Evolutionary conservation across 2,329 filamentous ascomycete genomes (phyloP), one percentile per base, ranked within the genome.

Genomic region (Dryadomyces quercivorus): DNA sequence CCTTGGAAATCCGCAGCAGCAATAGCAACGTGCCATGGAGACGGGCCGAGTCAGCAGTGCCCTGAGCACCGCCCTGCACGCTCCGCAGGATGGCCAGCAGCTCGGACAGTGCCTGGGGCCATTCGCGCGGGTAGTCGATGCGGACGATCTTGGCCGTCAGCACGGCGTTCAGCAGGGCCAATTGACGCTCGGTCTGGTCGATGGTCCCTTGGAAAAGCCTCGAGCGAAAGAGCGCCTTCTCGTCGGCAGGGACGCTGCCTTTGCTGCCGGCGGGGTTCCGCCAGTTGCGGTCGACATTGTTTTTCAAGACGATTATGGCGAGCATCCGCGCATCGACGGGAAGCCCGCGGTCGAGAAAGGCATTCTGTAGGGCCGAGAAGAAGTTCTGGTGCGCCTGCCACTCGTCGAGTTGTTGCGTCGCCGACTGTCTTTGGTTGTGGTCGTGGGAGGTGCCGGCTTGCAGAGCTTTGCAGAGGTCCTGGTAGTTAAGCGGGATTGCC

Each of bases 221-320:
- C 5, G 80, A 79, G 51, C 92, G 83, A 53, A 98, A 93, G 42
- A 78, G 66, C 10, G 77, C 72, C 68, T 93, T 96, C 65, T 95
- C 88, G 20, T 85, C 79, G 31, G 80, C 78, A 65, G 84, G 82
- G 55, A 86, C 79, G 51, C 88, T 82, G 38, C 86, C 87, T 65
- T 73, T 75, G 31, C 66, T 51, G 55, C 69, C 61, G 38, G 71
- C 65, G 77, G 88, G 65, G n/a, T 70, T 61, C 15, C 93, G 80
- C 93, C 93, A 98, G 69, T 90, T 89, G 66, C 86, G 90, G 66
- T 97, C 92, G 68, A 97, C 91, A 54, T 91, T 93, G 67, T 97
- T 96, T 67, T 97, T 97, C 53, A 98, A 77, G 66, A 95, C 88
- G 61, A 97, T 95, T 56, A 97, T 82, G 54, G 92, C 87, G 12